These are phyloP conservation scores for Apiospora malaysiana DNA, from an alignment of 2,329 filamentous ascomycete genomes.

Conservation along the genomic window DNA sequence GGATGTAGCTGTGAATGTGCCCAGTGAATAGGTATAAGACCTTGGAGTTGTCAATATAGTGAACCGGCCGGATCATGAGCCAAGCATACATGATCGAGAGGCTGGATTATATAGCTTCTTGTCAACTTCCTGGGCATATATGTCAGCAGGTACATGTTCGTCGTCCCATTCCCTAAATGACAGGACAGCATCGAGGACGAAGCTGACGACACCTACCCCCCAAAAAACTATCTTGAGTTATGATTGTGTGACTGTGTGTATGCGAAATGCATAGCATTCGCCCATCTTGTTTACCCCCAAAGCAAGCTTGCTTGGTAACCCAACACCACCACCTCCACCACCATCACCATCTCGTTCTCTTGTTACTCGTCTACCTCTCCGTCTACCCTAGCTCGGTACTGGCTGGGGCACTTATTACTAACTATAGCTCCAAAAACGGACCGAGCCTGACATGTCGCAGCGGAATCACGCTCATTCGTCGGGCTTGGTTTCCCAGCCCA, in stretches of 20 bases:
- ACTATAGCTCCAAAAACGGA: conserved; percentile 2
- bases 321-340: not conserved
- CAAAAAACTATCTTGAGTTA: not conserved
- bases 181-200: not conserved
- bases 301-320: not conserved
- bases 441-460: not conserved
- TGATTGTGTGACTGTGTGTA: not conserved
- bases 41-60: not conserved
- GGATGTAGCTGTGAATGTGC: not conserved
- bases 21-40: not conserved
- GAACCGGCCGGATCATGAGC: not conserved
- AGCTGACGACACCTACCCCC: conserved; percentile 4
- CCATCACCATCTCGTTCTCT: not conserved
- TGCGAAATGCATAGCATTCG: not conserved
- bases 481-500: not conserved
- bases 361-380: not conserved
- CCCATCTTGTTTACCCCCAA: not conserved
- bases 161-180: not conserved
- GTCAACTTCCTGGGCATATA: not conserved
- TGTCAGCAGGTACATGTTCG: not conserved
- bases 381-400: not conserved
- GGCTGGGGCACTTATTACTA: not conserved
- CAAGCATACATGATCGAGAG: not conserved
- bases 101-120: not conserved
- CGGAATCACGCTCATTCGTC: not conserved